Percentiles rank a stretch among this genome's conserved stretches.
Conservation (phyloP, 2,329 filamentous ascomycete species). For the Alternaria tenuissima region DNA sequence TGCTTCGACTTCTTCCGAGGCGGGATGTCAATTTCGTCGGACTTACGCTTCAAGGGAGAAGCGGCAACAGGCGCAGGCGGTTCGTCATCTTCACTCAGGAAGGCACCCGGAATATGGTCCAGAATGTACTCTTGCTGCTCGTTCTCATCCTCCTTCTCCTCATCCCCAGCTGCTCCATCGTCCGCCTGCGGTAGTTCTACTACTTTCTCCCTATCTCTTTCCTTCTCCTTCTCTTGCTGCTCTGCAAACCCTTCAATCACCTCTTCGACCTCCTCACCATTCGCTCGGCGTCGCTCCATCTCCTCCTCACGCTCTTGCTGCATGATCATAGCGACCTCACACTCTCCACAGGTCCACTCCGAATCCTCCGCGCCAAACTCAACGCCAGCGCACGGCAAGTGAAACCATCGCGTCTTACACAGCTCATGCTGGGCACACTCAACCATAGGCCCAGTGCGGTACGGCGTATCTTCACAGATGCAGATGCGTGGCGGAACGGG, state of each 20-base stretch:
- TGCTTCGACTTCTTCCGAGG: not conserved
- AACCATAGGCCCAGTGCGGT: not conserved
- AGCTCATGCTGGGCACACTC: not conserved
- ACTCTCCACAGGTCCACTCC: constrained; percentile 2
- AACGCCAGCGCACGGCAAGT: not conserved
- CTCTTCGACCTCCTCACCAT: not conserved
- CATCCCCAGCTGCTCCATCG: not conserved
- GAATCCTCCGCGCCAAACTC: not conserved
- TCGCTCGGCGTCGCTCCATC: not conserved
- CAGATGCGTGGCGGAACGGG: not conserved
- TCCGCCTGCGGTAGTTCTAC: not conserved
- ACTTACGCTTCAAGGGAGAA: not conserved
- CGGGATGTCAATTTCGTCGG: not conserved
- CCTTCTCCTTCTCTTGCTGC: not conserved
- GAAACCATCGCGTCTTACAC: constrained; percentile 4
- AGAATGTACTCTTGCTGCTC: not conserved
- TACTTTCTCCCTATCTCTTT: not conserved
- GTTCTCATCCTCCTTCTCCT: not conserved
- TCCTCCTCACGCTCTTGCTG: not conserved
- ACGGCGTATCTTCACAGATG: not conserved
- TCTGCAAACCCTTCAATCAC: not conserved
- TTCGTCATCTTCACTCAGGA: not conserved
- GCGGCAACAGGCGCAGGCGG: not conserved
- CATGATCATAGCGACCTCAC: not conserved
- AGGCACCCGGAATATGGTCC: not conserved